phyloP scores from a whole-genome alignment of 139 green algal genomes.

The Chlorokybus atmophyticus region DNA sequence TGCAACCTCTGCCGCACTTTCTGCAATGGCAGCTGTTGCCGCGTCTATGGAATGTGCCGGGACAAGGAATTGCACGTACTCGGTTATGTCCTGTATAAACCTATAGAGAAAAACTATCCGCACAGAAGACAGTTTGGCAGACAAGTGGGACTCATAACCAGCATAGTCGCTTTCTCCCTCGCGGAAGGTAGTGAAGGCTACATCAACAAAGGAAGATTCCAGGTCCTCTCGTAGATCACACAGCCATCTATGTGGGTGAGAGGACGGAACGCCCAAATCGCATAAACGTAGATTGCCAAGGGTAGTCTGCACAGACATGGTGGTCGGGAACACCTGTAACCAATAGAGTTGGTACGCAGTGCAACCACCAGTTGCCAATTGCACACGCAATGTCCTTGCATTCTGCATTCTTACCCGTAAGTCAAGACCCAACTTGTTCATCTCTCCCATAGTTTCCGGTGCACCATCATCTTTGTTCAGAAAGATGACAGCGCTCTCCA shows the following conservation, averaged over 20 bases:
- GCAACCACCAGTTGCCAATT: not conserved
- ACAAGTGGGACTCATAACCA: constrained; percentile 40
- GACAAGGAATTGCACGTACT: too few relatives aligned
- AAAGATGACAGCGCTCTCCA: constrained; percentile 12
- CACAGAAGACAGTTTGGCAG: constrained; percentile 50
- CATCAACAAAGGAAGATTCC: constrained; percentile 3
- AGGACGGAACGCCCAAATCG: constrained; percentile 28
- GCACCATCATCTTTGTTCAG: constrained; percentile 23
- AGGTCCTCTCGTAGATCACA: constrained; percentile 20
- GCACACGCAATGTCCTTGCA: constrained; percentile 1
- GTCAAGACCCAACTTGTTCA: too few relatives aligned
- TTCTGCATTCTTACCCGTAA: too few relatives aligned
- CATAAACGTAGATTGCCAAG: constrained; percentile 57
- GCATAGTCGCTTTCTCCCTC: constrained; percentile 26
- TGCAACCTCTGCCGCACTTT: too few relatives aligned
- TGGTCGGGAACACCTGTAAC: constrained; percentile 11
- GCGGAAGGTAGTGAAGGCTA: constrained; percentile 14
- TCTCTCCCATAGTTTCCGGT: constrained; percentile 9
- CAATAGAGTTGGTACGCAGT: not conserved
- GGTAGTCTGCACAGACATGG: constrained; percentile 27
- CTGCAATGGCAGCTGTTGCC: too few relatives aligned
- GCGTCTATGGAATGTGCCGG: too few relatives aligned
- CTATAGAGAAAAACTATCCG: constrained; percentile 73
- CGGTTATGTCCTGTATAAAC: constrained; percentile 52
- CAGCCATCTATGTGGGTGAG: constrained; percentile 41